Conservation (phyloP, 1,284 basidiomycete genomes). For the Hortiboletus rubellus region DNA sequence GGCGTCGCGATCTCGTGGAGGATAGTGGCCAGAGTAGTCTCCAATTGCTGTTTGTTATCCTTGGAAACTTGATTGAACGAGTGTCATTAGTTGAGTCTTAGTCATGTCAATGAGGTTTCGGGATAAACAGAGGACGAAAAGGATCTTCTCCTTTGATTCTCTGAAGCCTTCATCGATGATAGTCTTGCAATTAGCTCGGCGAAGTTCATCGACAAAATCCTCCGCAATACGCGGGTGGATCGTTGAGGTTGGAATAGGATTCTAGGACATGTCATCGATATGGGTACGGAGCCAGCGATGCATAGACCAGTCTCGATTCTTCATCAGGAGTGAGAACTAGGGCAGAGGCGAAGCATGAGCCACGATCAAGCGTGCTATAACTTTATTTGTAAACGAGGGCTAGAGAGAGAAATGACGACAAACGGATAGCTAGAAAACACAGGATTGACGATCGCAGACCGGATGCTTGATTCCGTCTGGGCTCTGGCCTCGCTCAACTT, state of each 20-base stretch:
- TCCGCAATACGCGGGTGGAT: slow-evolving; percentile 23
- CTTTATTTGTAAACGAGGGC: neutral
- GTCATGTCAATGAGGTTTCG: slow-evolving; percentile 14
- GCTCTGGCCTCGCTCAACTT: slow-evolving; percentile 8
- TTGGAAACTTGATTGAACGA: slow-evolving; percentile 18
- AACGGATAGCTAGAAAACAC: slow-evolving; percentile 33
- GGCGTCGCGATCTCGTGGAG: slow-evolving; percentile 12
- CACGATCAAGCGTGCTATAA: slow-evolving; percentile 24
- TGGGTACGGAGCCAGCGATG: neutral
- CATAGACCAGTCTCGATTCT: slow-evolving; percentile 8
- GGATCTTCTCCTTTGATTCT: slow-evolving; percentile 28
- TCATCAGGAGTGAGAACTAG: slow-evolving; percentile 19
- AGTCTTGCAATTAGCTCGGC: slow-evolving; percentile 18
- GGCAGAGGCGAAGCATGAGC: slow-evolving; percentile 14
- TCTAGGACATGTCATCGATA: slow-evolving; percentile 7
- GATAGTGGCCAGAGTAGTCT: slow-evolving; percentile 15
- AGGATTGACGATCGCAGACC: slow-evolving; percentile 27
- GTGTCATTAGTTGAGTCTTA: slow-evolving; percentile 13
- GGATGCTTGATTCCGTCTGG: slow-evolving; percentile 24
- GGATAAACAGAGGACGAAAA: slow-evolving; percentile 20
- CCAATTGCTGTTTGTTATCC: slow-evolving; percentile 16
- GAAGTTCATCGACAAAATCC: slow-evolving; percentile 22
- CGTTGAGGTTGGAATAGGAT: slow-evolving; percentile 16
- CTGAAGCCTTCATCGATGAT: slow-evolving; percentile 22
- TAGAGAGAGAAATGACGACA: slow-evolving; percentile 8